phyloP scores from a whole-genome alignment of 805 yeast genomes.

The Starmerella tilneyi region DNA sequence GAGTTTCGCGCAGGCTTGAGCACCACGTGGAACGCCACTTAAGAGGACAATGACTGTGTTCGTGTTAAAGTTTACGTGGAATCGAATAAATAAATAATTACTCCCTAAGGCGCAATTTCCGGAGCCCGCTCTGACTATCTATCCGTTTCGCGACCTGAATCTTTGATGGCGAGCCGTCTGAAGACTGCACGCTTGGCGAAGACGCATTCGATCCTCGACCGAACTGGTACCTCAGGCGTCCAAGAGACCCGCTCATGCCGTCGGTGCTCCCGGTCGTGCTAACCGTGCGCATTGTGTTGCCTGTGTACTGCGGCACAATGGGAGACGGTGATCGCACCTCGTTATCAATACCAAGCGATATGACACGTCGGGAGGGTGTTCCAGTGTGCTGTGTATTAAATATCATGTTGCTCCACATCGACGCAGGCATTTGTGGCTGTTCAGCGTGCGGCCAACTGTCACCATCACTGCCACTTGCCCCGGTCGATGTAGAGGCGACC shows the following conservation, averaged over 20 bases:
- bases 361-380: constrained; percentile 17
- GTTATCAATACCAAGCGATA: constrained; percentile 24
- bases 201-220: neutral
- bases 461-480: too few relatives aligned
- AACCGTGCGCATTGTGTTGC: neutral
- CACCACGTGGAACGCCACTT: too few relatives aligned
- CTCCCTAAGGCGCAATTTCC: constrained; percentile 16
- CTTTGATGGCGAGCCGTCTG: neutral
- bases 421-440: constrained; percentile 3
- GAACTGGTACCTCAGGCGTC: neutral
- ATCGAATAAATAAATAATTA: constrained; percentile 10
- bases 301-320: neutral
- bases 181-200: neutral
- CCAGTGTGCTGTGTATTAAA: constrained; percentile 20
- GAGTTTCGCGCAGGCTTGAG: too few relatives aligned
- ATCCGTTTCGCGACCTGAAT: constrained; percentile 18
- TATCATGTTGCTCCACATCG: constrained; percentile 17
- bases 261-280: neutral
- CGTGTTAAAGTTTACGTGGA: too few relatives aligned
- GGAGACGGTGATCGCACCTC: constrained; percentile 8
- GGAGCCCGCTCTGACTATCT: constrained; percentile 18
- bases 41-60: too few relatives aligned
- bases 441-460: too few relatives aligned
- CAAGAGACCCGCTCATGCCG: neutral
- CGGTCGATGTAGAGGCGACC: constrained; percentile 20